These are phyloP conservation scores for Canavalia ensiformis DNA, from an alignment of 306 rosid species.

Conservation along the genomic window DNA sequence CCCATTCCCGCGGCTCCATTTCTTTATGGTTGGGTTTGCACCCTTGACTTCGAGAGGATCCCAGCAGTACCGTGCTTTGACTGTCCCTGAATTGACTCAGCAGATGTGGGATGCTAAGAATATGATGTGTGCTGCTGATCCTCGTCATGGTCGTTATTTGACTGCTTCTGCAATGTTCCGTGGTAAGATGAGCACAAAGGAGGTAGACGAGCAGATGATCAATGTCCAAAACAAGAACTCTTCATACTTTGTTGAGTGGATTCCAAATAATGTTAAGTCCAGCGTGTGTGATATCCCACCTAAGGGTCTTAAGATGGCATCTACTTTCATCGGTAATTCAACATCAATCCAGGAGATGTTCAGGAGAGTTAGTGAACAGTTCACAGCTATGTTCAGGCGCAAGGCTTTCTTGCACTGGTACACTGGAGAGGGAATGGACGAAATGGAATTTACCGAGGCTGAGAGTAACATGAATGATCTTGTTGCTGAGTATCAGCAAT, in stretches of 20 bases:
- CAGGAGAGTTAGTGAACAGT: constrained; percentile 67
- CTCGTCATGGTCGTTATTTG: constrained; percentile 67
- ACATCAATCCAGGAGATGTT: constrained; percentile 68
- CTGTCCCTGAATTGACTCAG: constrained; percentile 64
- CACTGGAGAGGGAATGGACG: constrained; percentile 69
- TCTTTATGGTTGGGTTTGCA: constrained; percentile 68
- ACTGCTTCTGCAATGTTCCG: constrained; percentile 69
- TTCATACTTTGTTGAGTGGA: constrained; percentile 69
- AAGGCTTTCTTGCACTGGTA: constrained; percentile 73
- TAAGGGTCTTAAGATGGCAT: constrained; percentile 64
- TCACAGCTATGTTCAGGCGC: constrained; percentile 70
- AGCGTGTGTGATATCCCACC: constrained; percentile 68
- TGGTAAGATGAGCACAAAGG: constrained; percentile 70
- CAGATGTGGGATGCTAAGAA: constrained; percentile 70
- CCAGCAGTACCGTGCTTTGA: constrained; percentile 65
- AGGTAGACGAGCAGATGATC: constrained; percentile 65
- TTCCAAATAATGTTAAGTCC: constrained; percentile 61
- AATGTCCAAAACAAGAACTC: constrained; percentile 70
- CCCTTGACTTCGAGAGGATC: constrained; percentile 67
- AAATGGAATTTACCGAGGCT: constrained; percentile 68
- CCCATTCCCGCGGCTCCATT: constrained; percentile 63
- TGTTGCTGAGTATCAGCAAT: constrained; percentile 65
- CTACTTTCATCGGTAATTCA: constrained; percentile 63
- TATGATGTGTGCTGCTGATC: constrained; percentile 71
- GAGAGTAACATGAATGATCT: constrained; percentile 70